Evolutionary conservation across 73 alveolate genomes (phyloP), one percentile per base, ranked within the genome.

Genomic region (Vitrella brassicaformis): DNA sequence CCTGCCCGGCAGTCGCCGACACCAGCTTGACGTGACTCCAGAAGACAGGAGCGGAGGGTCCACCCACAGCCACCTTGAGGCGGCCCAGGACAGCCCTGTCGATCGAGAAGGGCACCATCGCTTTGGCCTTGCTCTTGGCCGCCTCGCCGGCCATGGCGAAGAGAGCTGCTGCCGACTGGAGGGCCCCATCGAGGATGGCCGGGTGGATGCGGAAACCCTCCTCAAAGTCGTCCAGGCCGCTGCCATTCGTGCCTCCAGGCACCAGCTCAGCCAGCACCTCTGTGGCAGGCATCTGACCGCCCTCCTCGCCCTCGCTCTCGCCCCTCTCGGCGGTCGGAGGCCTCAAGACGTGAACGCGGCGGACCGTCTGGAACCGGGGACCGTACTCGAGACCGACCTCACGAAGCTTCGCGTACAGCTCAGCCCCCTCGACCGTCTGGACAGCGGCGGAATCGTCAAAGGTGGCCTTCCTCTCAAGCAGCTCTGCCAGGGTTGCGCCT

Each of bases 101-200:
- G 56, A 39, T 14, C 22, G 56, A 39, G 22, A 14, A 39, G 22
- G 56, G 56, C 56, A 39, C 56, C 56, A 39, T 39, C 14, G 56
- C 56, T 14, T 39, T 39, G 14, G 14, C 56, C 56, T 39, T 39
- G 22, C 4, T 14, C 56, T 14, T 14, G 4, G 4, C 56, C 22
- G 22, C 14, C 56, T 39, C 56, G 14, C 56, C 56, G 22, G 22
- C 56, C 56, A 39, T 8, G n/a, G n/a, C n/a, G n/a, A n/a, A n/a
- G 56, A 39, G 56, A 14, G 56, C 56, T 8, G 56, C 56, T 39
- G 56, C 56, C 56, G 56, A 8, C 68, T 71, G 77, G 9, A 71
- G 0, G 18, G 77, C 77, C 30, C 77, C 77, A 22, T 71, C 77
- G 69, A 71, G 64, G 10, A 71, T 9, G 1, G 77, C 64, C 14